Evolutionary conservation across 768 basidiomycete genomes (phyloP), one percentile per base, ranked within the genome.

Genomic region (Kwoniella pini): DNA sequence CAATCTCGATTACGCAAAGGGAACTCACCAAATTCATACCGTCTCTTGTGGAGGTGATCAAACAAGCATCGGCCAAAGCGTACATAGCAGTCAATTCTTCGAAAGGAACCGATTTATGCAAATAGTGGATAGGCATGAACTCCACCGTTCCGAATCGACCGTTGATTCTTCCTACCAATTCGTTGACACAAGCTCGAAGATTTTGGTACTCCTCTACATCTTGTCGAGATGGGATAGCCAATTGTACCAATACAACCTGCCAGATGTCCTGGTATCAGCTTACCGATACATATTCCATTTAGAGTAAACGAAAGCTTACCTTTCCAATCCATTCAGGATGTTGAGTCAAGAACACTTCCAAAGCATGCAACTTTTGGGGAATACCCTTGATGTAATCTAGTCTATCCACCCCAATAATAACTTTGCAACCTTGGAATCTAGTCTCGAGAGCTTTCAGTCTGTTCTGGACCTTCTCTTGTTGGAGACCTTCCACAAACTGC

Each of bases 171-270:
- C 96, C 96, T 28, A 99, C 96, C 49, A 99, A 85, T 78, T 99
- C 94, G 81, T 98, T 98, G 54, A 98, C 93, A 1, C 89, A 91
- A 17, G 92, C 87, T 15, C 96, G 86, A 61, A 98, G 80, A 80
- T 97, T 98, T 79, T 99, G 96, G 77, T 99, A 99, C 80, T 99
- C 96, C 80, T 99, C 96, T 53, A 99, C 96, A 74, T 98, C 96
- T 79, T 96, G 93, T 24, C 96, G 84, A 6, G 94, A 97, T 2
- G 96, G 96, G 9, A 99, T 94, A 7, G 96, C 96, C 4, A 99
- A 85, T 80, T 99, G 96, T 9, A 91, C 92, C 44, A 99, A 83
- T 1, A 99, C 96, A 59, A 97, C 90, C 89, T 91, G 53, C 21
- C 15, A 27, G 31, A 40, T 19, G 31, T 43, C 6, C 30, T 1